Conservation (phyloP, 305 asterid species). For the Plantago lanceolata region DNA sequence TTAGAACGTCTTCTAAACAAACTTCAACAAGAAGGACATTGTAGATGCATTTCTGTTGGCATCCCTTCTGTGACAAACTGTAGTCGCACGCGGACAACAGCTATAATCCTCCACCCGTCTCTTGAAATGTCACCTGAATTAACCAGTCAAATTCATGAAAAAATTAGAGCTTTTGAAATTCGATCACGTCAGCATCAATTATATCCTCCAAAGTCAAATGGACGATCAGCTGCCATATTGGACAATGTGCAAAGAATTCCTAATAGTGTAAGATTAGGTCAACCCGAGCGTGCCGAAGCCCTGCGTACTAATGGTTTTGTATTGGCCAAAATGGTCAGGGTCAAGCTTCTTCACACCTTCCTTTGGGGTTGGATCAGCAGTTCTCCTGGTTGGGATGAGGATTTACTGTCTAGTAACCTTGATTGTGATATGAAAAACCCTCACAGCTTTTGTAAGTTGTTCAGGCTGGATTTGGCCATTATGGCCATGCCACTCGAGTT, state of each 20-base stretch:
- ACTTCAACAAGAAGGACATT: conserved; percentile 80
- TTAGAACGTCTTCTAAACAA: conserved; percentile 67
- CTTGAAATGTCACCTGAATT: conserved; percentile 52
- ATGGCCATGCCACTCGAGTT: conserved; percentile 80
- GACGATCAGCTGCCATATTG: conserved; percentile 47
- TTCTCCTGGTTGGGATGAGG: conserved; percentile 54
- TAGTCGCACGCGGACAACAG: conserved; percentile 56
- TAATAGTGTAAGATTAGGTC: conserved; percentile 36
- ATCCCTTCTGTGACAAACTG: conserved; percentile 81
- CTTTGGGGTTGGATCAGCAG: conserved; percentile 66
- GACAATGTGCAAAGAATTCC: conserved; percentile 69
- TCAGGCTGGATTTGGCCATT: conserved; percentile 60
- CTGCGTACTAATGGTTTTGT: conserved; percentile 79
- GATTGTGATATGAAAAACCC: conserved; percentile 57
- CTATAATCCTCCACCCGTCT: conserved; percentile 82
- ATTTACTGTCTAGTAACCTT: conserved; percentile 39
- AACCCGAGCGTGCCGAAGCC: conserved; percentile 50
- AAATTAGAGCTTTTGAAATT: conserved; percentile 59
- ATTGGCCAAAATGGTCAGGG: conserved; percentile 73
- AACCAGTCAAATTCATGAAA: conserved; percentile 69
- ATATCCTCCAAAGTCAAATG: conserved; percentile 44
- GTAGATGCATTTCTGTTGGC: conserved; percentile 61
- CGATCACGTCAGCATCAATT: conserved; percentile 55
- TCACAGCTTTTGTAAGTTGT: conserved; percentile 67
- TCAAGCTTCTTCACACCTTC: conserved; percentile 79